Evolutionary conservation across 2,329 filamentous ascomycete species (phyloP), one percentile per base, ranked within the genome.

Genomic region (Magnaporthales sp.): DNA sequence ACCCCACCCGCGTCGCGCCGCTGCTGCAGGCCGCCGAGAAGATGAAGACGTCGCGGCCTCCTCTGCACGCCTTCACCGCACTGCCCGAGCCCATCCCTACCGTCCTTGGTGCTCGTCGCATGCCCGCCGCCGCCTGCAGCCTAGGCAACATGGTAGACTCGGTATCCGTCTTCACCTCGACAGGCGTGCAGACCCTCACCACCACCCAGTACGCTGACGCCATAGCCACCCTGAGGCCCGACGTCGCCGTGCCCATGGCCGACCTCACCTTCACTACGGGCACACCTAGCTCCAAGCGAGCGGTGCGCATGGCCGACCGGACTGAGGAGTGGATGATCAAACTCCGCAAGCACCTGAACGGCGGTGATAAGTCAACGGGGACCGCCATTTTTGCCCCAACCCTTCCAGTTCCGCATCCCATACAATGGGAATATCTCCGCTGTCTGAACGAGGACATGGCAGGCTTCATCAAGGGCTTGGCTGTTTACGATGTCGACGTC

Each of bases 311-410:
- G 88, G 89, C 88, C 27, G 92, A 95, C 73, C 84, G 94, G 67
- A 97, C 92, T 0, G 90, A 95, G 74, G 84, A 86, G 51, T 98
- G 93, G 92, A 81, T 94, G 22, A 84, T 86, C 27, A 85, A 90
- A 69, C 86, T 92, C 64, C 80, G 93, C 46, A 77, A 79, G 19
- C 74, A 78, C 30, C 75, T 80, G 66, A 77, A 75, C 9, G 31
- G 31, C 13, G 51, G 24, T 24, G 7, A 15, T 19, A 26, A 27
- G 38, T 73, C 72, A 15, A 63, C 71, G 5, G 75, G 69, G 1
- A 76, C 80, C 29, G 77, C 81, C 3, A 77, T 90, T 70, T 86
- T 90, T 77, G 83, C 89, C 3, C 86, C 88, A 0, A 81, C 97
- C 0, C 81, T 97, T 24, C 91, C 94, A 0, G 83, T 97, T 0